Base-by-base conservation (phyloP, 768 basidiomycete genomes). In the Leucogyrophana mollusca region DNA sequence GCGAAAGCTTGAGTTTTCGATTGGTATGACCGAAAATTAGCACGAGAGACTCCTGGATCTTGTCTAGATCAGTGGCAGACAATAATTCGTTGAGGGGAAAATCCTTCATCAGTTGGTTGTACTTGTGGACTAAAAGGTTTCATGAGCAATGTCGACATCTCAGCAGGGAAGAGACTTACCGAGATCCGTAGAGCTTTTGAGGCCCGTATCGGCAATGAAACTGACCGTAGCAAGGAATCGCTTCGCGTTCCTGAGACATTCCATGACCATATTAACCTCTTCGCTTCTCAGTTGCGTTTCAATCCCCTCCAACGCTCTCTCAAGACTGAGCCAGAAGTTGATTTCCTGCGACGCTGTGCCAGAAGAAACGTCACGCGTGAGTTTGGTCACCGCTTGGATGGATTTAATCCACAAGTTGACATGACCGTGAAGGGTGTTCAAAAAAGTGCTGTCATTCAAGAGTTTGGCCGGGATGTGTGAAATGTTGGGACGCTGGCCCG, bases 391-490 rank as follows among this genome's bases (percentile, higher is more conserved):
- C 0, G 87, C 81, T 65, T 98, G 96, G 45, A 98, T 95, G 23
- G 93, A 87, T 69, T 96, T 96, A 72, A 98, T 96, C 96, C 96
- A 99, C 11, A 83, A 77, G 64, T 98, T 98, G 51, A 98, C 95
- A 53, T 97, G 91, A 8, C 79, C 78, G 56, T 98, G 96, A 0
- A 99, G 78, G 4, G 85, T 82, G 61, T 98, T 99, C 40, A 99
- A 82, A 72, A 99, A 98, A 3, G 84, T 73, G 44, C 87, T 87
- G 69, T 98, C 95, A 57, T 80, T 84, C 18, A 98, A 77, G 32
- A 87, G 71, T 54, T 87, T 82, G 13, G 73, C 52, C n/a, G 80
- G 87, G 49, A 83, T 85, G 63, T 83, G 81, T 23, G 82, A 89
- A 54, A 85, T 85, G 58, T 77, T 94, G 36, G 86, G 90, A 53